Base-by-base conservation (phyloP, 2,329 filamentous ascomycete species). In the Ophioceras dolichostomum region DNA sequence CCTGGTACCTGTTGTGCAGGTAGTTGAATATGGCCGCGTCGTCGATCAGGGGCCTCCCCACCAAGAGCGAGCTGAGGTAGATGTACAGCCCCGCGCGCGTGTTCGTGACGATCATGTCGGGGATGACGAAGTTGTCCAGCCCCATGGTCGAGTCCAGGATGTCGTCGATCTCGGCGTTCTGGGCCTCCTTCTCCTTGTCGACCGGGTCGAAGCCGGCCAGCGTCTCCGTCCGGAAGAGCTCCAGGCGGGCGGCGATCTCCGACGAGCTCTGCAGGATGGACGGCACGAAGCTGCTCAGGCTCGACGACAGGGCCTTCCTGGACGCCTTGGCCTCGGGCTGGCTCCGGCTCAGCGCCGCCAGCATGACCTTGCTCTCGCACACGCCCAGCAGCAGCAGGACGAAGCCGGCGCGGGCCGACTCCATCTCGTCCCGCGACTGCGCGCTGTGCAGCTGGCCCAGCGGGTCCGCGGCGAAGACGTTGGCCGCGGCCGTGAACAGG, bases 11-110 rank as follows among this genome's bases (percentile, higher is more conserved):
- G 46, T 88, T 85, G 48, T 86, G 78, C 30, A 96, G 60, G 57
- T 88, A 91, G 35, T 74, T 83, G 46, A 91, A 77, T 10, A 96
- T 67, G 19, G 73, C 71, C 37, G 68, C 66, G 49, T 96, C 88
- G 49, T 96, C 88, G 21, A 94, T 73, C 17, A 94, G 62, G 0
- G 89, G 88, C 22, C 86, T 75, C 22, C 79, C 85, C 43, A 83
- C 76, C 38, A 94, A 76, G 83, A 83, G 70, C 39, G 86, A 77
- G 53, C 87, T 91, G 8, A 95, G 63, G 54, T 89, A 91, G 6
- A 94, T 68, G 52, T 91, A 94, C 39, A 94, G 65, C 5, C 83
- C 87, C 36, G 84, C 83, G 54, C 86, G 73, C 4, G 86, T 84
- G 46, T 84, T 86, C 34, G 79, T 65, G 21, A 76, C 64, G 4